A percentile compares a stretch with the other conserved stretches of the same genome.
Evolutionary conservation across 1,284 basidiomycete genomes (phyloP).

Genomic region (Fomes fomentarius): DNA sequence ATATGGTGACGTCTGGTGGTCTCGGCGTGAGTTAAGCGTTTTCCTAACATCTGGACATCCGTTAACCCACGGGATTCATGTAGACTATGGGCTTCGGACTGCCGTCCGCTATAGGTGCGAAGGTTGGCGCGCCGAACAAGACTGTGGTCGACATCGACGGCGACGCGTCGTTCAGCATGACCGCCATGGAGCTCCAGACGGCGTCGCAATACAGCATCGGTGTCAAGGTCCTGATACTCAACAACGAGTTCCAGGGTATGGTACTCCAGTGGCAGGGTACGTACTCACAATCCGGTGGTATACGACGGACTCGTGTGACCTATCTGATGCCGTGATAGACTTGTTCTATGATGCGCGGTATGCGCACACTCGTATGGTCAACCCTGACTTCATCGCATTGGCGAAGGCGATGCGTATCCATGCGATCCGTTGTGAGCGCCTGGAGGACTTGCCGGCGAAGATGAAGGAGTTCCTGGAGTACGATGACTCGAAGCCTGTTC

Average conservation of each 20-base stretch:
- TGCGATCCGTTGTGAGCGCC: constrained; percentile 76
- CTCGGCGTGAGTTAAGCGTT: constrained; percentile 70
- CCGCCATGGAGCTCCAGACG: constrained; percentile 97
- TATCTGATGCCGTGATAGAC: constrained; percentile 48
- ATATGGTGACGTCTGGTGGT: constrained; percentile 96
- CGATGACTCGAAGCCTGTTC: constrained; percentile 82
- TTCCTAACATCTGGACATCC: background rate
- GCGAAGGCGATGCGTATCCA: constrained; percentile 92
- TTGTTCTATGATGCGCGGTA: constrained; percentile 95
- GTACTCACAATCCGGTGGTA: too few species aligned
- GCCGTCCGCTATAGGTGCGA: constrained; percentile 93
- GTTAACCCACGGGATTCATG: too few species aligned
- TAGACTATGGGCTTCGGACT: constrained; percentile 98
- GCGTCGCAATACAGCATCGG: constrained; percentile 92
- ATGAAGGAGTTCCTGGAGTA: constrained; percentile 99
- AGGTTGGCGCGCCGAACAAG: constrained; percentile 94
- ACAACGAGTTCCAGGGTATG: constrained; percentile 99
- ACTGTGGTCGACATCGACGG: constrained; percentile 96
- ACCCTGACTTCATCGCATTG: constrained; percentile 92
- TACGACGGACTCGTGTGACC: too few species aligned
- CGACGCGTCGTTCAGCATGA: constrained; percentile 99
- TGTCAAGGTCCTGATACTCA: constrained; percentile 89
- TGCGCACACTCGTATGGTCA: constrained; percentile 92
- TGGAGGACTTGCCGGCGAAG: constrained; percentile 85
- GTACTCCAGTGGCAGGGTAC: constrained; percentile 97